These are phyloP conservation scores for Micractinium sp. DNA, from an alignment of 139 green algal species.

Conservation along the genomic window DNA sequence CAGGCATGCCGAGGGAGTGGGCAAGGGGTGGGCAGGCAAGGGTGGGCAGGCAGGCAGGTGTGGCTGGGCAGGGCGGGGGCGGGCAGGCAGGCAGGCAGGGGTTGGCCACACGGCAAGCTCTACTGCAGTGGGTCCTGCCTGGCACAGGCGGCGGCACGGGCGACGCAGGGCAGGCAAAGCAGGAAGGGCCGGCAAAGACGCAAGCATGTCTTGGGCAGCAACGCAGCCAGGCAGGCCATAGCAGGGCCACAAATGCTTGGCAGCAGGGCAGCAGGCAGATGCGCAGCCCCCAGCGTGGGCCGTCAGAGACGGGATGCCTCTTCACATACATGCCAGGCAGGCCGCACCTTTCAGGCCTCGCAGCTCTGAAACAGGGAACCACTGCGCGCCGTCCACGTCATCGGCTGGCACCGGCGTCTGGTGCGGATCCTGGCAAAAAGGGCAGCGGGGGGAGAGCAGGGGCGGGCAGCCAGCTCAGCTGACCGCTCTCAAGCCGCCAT, in stretches of 20 bases:
- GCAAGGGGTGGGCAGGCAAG: neutral
- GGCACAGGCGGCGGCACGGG: too few species aligned
- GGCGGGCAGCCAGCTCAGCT: neutral
- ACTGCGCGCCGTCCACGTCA: conserved; percentile 21
- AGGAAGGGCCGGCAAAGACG: neutral
- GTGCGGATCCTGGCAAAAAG: neutral
- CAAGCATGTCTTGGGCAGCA: neutral
- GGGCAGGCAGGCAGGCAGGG: neutral
- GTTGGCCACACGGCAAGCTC: neutral
- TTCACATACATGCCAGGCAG: too few species aligned
- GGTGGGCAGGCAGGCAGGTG: neutral
- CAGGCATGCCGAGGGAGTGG: neutral
- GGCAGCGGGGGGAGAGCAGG: neutral
- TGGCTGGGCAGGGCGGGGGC: too few species aligned
- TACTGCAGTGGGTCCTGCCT: too few species aligned
- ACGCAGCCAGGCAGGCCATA: neutral
- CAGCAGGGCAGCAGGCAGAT: neutral
- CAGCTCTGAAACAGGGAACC: conserved; percentile 23
- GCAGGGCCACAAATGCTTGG: neutral
- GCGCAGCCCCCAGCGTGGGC: neutral
- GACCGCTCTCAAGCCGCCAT: too few species aligned
- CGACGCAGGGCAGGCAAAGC: too few species aligned
- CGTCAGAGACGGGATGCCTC: neutral
- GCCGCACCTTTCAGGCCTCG: conserved; percentile 17
- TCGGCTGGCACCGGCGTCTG: neutral